These are phyloP conservation scores for Galerina sulciceps DNA, from an alignment of 768 basidiomycete genomes.

Conservation along the genomic window DNA sequence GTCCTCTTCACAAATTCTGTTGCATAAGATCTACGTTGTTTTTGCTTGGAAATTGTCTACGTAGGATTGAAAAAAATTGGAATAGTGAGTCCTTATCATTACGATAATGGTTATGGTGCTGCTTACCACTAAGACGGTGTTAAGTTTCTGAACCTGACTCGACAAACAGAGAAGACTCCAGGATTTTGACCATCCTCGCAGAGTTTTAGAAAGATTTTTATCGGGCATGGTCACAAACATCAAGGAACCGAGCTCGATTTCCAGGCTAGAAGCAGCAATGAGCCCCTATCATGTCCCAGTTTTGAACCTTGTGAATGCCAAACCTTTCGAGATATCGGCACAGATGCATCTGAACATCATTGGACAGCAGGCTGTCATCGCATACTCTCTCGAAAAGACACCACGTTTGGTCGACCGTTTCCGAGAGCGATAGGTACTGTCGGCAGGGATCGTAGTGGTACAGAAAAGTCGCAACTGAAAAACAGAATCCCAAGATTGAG, in stretches of 20 bases:
- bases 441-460: constrained; percentile 6
- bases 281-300: not conserved
- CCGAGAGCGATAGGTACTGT: constrained; percentile 2
- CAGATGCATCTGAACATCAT: not conserved
- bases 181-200: not conserved
- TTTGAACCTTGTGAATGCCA: not conserved
- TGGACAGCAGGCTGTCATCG: not conserved
- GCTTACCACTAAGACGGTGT: not conserved
- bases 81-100: no score
- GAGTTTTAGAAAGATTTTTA: not conserved
- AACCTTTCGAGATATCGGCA: constrained; percentile 1
- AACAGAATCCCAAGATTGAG: constrained; percentile 4
- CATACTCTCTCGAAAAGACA: not conserved
- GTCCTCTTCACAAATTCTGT: no score
- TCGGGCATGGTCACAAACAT: not conserved
- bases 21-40: no score
- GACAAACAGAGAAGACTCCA: not conserved
- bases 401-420: constrained; percentile 8
- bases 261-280: not conserved
- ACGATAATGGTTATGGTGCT: no score
- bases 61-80: no score
- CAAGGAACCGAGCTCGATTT: not conserved
- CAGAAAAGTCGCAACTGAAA: constrained; percentile 6
- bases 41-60: no score
- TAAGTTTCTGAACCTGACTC: not conserved